These are phyloP conservation scores for Colletotrichum sp. DNA, from an alignment of 2,329 filamentous ascomycete species.

Conservation along the genomic window DNA sequence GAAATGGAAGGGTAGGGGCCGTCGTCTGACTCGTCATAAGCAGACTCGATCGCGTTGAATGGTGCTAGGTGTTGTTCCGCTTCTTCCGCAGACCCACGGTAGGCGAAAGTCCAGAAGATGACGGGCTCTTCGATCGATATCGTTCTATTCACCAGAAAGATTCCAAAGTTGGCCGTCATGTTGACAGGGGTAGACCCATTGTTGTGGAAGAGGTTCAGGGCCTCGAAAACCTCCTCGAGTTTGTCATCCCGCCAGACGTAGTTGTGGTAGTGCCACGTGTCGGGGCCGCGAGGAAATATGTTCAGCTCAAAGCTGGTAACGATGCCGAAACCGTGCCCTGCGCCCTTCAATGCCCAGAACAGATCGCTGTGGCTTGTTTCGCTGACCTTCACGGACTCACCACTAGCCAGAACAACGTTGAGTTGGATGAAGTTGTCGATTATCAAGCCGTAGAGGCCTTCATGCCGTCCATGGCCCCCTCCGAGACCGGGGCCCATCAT, in stretches of 20 bases:
- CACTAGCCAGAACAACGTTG: conserved; percentile 56
- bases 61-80: conserved; percentile 24
- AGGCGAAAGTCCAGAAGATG: conserved; percentile 27
- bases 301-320: conserved; percentile 52
- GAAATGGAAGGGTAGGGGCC: conserved; percentile 24
- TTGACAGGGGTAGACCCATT: conserved; percentile 17
- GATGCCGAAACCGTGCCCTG: neutral
- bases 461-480: conserved; percentile 60
- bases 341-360: neutral
- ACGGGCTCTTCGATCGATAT: conserved; percentile 18
- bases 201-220: conserved; percentile 23
- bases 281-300: conserved; percentile 28
- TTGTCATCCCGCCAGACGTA: conserved; percentile 25
- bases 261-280: conserved; percentile 28
- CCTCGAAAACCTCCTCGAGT: conserved; percentile 25
- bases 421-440: conserved; percentile 57
- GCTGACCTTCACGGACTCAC: conserved; percentile 38
- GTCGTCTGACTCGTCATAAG: conserved; percentile 9
- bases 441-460: conserved; percentile 58
- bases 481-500: conserved; percentile 56
- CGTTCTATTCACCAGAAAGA: conserved; percentile 12
- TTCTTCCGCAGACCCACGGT: conserved; percentile 24
- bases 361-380: conserved; percentile 26
- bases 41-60: conserved; percentile 25
- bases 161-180: conserved; percentile 22